A percentile compares a stretch with the other conserved stretches of the same genome.
phyloP scores from a whole-genome alignment of 345 rosid genomes.

The Anacardium occidentale region DNA sequence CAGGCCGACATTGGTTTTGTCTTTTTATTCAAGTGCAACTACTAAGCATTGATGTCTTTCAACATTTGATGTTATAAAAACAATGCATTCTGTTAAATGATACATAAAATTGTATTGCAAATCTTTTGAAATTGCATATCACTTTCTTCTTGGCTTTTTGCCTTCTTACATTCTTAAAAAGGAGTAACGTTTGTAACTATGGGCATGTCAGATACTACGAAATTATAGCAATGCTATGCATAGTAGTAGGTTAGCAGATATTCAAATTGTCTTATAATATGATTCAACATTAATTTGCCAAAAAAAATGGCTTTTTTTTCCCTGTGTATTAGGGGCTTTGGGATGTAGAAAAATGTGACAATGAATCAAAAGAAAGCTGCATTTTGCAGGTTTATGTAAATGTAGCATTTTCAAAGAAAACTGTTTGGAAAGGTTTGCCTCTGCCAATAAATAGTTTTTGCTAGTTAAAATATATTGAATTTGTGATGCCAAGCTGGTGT shows the following conservation, averaged over 20 bases:
- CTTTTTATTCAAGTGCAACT: background rate
- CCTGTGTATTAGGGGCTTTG: conserved; percentile 61
- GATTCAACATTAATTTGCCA: background rate
- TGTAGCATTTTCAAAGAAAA: conserved; percentile 83
- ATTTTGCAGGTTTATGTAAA: conserved; percentile 59
- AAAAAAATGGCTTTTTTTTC: background rate
- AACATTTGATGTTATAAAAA: background rate
- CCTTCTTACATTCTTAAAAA: too few species aligned
- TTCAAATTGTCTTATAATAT: too few species aligned
- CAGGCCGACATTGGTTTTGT: background rate
- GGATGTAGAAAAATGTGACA: conserved; percentile 60
- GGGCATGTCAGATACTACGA: too few species aligned
- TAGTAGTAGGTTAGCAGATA: too few species aligned
- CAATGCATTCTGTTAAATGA: background rate
- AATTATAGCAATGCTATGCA: too few species aligned
- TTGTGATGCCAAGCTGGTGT: conserved; percentile 13
- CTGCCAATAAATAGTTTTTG: background rate
- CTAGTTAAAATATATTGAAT: background rate
- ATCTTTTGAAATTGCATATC: too few species aligned
- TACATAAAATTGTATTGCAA: background rate
- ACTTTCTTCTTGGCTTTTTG: too few species aligned
- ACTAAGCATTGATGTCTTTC: background rate
- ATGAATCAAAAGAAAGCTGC: conserved; percentile 60
- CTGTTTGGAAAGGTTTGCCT: conserved; percentile 84
- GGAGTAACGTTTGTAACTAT: too few species aligned